Evolutionary conservation across 306 rosid genomes (phyloP), one percentile per base, ranked within the genome.

Genomic region (Quercus wislizeni): DNA sequence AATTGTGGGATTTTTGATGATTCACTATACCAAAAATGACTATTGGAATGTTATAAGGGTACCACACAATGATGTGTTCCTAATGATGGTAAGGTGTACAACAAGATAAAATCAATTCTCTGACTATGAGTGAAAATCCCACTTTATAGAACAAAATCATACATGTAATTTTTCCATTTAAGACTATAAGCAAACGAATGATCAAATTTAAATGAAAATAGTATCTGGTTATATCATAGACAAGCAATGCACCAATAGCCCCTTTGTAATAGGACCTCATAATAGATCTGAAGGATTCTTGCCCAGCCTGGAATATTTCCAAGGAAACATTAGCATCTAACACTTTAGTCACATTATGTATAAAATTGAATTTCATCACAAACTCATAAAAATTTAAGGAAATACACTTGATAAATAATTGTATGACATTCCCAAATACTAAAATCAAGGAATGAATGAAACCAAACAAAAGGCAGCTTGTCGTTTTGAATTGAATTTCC

Each of bases 151-250:
- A 74, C 56, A 57, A 72, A 71, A 33, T 78, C 57, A 20, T 73
- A 57, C 11, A 19, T 23, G 27, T 15, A 55, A 20, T 12, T 21
- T 35, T 3, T 63, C 38, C n/a, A 9, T 61, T n/a, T 38, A 38
- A 7, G n/a, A 65, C 46, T 38, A 7, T 38, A 38, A 1, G 8
- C 28, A 18, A 33, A 18, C 1, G 49, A 65, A 65, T 31, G 20
- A 43, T 33, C 49, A 46, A 56, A 70, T 35, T 38, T 28, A 28
- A 70, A 38, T 30, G 31, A 65, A 51, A 85, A 17, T 0, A 52
- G 46, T 88, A 94, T 97, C 99, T 94, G 86, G 99, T 94, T 64
- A 94, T 94, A 81, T 94, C 99, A 28, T 28, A 28, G 30, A 28
- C 30, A 28, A 28, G 30, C 30, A 28, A 28, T 28, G 30, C 30